phyloP scores from a whole-genome alignment of 148 eudicot genomes.

The Beta vulgaris region DNA sequence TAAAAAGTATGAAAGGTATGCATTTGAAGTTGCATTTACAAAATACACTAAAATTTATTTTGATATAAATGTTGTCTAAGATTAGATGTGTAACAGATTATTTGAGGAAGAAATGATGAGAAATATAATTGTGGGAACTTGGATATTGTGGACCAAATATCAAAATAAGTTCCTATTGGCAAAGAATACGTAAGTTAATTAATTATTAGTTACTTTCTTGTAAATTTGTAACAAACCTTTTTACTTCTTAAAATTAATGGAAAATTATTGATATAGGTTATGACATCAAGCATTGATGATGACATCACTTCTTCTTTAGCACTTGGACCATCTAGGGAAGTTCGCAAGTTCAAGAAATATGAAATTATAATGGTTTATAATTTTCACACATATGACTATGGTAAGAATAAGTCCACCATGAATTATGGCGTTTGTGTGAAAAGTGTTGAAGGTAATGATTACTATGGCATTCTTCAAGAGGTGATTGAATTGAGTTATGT shows the following conservation, averaged over 20 bases:
- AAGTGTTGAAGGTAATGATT: not conserved
- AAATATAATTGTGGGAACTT: not conserved
- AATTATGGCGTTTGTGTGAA: not conserved
- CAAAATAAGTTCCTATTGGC: not conserved
- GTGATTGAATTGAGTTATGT: not conserved
- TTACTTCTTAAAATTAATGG: not conserved
- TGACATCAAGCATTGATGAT: not conserved
- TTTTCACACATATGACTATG: not conserved
- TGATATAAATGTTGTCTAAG: too few relatives aligned
- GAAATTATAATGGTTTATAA: not conserved
- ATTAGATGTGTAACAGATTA: not conserved
- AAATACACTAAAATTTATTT: too few relatives aligned
- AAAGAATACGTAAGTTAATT: not conserved
- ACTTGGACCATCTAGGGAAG: not conserved
- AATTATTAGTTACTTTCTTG: too few relatives aligned
- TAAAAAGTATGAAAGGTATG: not conserved
- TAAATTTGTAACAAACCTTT: not conserved
- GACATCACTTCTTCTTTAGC: not conserved
- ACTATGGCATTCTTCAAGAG: conserved; percentile 9
- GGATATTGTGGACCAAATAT: not conserved
- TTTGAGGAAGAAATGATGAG: not conserved
- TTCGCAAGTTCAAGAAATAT: not conserved
- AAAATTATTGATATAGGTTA: not conserved
- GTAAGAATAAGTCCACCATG: not conserved
- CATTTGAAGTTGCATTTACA: too few relatives aligned